Base-by-base conservation (phyloP, 2,329 filamentous ascomycete species). In the Rhexocercosporidium sp. region DNA sequence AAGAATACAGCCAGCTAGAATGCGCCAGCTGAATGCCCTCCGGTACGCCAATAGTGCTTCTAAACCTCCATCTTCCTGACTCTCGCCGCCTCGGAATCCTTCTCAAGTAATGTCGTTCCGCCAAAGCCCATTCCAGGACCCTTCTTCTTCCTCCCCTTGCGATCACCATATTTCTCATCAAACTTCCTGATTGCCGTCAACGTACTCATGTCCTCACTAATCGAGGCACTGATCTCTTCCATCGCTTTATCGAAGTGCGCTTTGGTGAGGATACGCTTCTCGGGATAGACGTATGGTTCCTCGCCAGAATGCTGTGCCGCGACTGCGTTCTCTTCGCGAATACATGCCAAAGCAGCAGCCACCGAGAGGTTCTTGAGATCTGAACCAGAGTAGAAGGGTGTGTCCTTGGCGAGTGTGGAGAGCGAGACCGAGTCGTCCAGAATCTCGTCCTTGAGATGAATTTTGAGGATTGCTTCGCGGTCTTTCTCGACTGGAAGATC, bases 121-220 rank as follows among this genome's bases (percentile, higher is more conserved):
- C 81, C 87, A 74, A 91, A 91, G 0, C 89, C 89, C 80, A 91
- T 86, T 7, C 77, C 79, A 67, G 81, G 81, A 64, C 78, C 79
- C 74, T 81, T 88, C 78, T 86, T 89, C 77, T 86, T 88, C 76
- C 87, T 86, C 72, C 87, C 87, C 75, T 88, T 90, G 41, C 90
- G 86, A 77, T 97, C 94, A 29, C 96, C 95, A 78, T 94, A 99
- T 78, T 95, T 92, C 80, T 97, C 93, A 77, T 99, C 96, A 76
- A 98, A 99, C 80, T 96, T 96, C 74, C 93, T 87, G 74, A 99
- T 97, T 14, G 92, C 92, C 71, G 88, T 88, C 69, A 99, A 82
- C 37, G 89, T 93, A 59, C 88, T 85, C 95, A 97, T 98, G 75
- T 99, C 94, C 79, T 97, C 95, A 74, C 89, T 94, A 72, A 97